Base-by-base conservation (phyloP, 2,329 filamentous ascomycete genomes). In the Tolypocladium guangdongense region DNA sequence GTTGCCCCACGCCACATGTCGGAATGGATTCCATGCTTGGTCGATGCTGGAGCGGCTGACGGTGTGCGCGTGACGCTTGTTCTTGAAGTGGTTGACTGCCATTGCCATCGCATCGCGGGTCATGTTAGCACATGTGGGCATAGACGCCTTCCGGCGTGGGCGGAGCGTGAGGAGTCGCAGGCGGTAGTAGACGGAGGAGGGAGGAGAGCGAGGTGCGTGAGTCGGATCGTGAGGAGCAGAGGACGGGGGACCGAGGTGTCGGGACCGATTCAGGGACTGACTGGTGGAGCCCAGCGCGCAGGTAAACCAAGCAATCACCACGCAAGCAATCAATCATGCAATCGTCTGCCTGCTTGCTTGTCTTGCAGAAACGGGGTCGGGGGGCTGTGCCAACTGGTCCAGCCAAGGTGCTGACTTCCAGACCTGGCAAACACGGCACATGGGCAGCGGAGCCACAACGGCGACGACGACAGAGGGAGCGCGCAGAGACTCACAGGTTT, bases 81-180 rank as follows among this genome's bases (percentile, higher is more conserved):
- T 70, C 51, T 64, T 66, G 59, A 68, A 73, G 43, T 68, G 64
- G 58, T 78, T 78, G 68, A 76, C 75, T 78, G 64, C 47, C 56
- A 62, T 55, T 50, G 53, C 49, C 46, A 60, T 43, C 32, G 41
- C 46, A 51, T 54, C 50, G 53, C 46, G 49, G 33, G 45, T 27
- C 50, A 37, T 36, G 50, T 58, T 55, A 58, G 48, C 48, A 20
- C 48, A n/a, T 14, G 48, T 27, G 32, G 5, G 24, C 39, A 27
- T 38, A 11, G 24, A 39, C 48, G 48, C 48, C 35, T 39, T 14
- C 11, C 22, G 22, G 48, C 48, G 22, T n/a, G 35, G 48, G 36
- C 48, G 18, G 24, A 50, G 22, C 48, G 33, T 30, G 35, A 12
- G 35, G 22, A 38, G 35, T n/a, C 24, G 43, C 27, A 46, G 43